These are phyloP conservation scores for Melampsora larici-populina DNA, from an alignment of 1,284 basidiomycete species.

Conservation along the genomic window DNA sequence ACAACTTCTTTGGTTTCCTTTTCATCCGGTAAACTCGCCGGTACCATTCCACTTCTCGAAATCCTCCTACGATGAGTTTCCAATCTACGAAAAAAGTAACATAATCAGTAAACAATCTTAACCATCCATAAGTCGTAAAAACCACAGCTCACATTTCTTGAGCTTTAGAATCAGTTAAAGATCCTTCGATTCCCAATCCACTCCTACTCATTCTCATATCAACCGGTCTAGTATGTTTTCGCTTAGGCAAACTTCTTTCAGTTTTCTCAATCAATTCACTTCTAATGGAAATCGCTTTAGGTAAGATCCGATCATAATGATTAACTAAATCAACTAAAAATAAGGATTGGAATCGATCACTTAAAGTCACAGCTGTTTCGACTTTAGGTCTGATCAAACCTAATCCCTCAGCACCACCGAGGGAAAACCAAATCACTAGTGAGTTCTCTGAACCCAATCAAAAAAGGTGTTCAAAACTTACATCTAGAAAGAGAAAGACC, in stretches of 20 bases:
- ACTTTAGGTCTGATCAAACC: constrained; percentile 28
- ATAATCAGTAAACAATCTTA: neutral
- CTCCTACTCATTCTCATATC: constrained; percentile 36
- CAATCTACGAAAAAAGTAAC: neutral
- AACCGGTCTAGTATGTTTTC: constrained; percentile 26
- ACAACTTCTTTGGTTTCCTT: too few species aligned
- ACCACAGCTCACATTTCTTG: constrained; percentile 31
- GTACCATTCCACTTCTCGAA: neutral
- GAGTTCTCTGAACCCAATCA: neutral
- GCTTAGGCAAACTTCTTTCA: neutral
- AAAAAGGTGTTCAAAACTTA: neutral
- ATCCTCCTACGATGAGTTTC: constrained; percentile 22
- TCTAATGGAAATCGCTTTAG: constrained; percentile 14
- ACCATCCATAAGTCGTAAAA: neutral
- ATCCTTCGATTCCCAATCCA: constrained; percentile 34
- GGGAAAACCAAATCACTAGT: neutral
- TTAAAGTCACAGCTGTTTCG: constrained; percentile 35
- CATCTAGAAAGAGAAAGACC: constrained; percentile 30
- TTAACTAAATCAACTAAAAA: constrained; percentile 27
- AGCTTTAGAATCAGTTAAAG: constrained; percentile 22
- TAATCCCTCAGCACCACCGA: neutral
- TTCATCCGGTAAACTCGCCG: neutral
- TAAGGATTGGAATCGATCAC: constrained; percentile 34
- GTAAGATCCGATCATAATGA: constrained; percentile 33
- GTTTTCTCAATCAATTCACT: constrained; percentile 6